phyloP scores from a whole-genome alignment of 208 protist genomes.

The Leishmania gerbilli region DNA sequence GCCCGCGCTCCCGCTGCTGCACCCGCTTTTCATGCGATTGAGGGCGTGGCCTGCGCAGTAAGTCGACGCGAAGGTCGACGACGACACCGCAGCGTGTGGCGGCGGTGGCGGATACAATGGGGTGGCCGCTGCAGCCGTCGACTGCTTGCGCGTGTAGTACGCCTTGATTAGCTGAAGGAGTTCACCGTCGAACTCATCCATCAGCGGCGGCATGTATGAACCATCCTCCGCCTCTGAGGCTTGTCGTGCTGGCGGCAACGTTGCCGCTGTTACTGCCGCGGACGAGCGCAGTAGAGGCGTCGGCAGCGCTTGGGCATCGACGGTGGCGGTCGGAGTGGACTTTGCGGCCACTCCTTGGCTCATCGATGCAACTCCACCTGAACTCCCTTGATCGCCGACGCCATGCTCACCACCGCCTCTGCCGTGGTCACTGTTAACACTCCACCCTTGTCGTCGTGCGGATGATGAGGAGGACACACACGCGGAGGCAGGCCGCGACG shows the following conservation, averaged over 20 bases:
- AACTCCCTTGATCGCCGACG: not conserved
- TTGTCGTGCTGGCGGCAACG: not conserved
- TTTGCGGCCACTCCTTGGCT: not conserved
- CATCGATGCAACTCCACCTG: too few relatives aligned
- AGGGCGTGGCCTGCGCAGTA: not conserved
- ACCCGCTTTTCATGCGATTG: not conserved
- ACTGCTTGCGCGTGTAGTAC: slow-evolving; percentile 46
- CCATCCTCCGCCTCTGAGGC: not conserved
- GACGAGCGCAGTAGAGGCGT: not conserved
- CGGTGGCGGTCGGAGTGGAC: not conserved
- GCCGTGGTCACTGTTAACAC: not conserved
- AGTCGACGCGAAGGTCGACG: not conserved
- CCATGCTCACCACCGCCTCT: not conserved
- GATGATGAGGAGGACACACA: not conserved
- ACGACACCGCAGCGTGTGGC: not conserved
- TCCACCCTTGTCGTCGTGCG: not conserved
- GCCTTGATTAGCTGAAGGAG: slow-evolving; percentile 46
- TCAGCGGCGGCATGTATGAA: slow-evolving; percentile 20
- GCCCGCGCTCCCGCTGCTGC: not conserved
- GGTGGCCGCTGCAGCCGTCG: not conserved
- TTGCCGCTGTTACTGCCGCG: not conserved
- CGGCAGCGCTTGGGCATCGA: not conserved
- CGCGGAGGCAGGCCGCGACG: not conserved
- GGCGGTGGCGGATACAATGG: not conserved
- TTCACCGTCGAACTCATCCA: slow-evolving; percentile 48